Base-by-base conservation (phyloP, 345 rosid species). In the Erodium maritimum region DNA sequence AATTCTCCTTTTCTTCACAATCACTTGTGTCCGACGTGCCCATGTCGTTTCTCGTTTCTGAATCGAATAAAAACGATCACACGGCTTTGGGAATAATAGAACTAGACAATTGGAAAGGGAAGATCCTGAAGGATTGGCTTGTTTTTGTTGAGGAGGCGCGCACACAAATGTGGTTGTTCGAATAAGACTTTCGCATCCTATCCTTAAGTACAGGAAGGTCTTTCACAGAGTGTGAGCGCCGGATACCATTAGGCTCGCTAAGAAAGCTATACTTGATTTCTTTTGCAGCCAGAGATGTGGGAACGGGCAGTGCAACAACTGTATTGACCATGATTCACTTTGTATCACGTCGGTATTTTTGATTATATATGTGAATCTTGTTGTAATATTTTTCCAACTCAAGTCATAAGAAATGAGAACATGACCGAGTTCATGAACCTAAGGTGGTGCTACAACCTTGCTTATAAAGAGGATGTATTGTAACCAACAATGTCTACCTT, bases 101-200 rank as follows among this genome's bases (percentile, higher is more conserved):
- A 50, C 76, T 56, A 0, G 93, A 74, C 42, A 86, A 64, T 48
- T 75, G 87, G 62, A 84, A 79, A 0, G 91, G 85, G 57, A 86
- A 78, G 33, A 74, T 58, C 68, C 86, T 81, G 7, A 67, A 60
- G 7, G 96, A 86, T 14, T 56, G 72, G 67, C 95, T 73, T 4
- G 46, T 12, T 37, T 69, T 16, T 75, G 69, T 50, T 0, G 87
- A 72, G 18, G 80, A 58, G 17, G 87, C 86, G 19, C 69, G 62
- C 17, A 54, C 59, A 65, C 78, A 86, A 52, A 91, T 77, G 51
- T 80, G 90, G 65, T 76, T 80, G 19, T 88, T 89, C 1, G 93
- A 91, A 56, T 57, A 61, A 5, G 90, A 88, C 69, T 93, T 75
- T 17, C 57, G 73, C 46, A 91, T 37, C 46, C 46, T 37, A 6